Base-by-base conservation (phyloP, 257 asterid species). In the Solanum etuberosum region DNA sequence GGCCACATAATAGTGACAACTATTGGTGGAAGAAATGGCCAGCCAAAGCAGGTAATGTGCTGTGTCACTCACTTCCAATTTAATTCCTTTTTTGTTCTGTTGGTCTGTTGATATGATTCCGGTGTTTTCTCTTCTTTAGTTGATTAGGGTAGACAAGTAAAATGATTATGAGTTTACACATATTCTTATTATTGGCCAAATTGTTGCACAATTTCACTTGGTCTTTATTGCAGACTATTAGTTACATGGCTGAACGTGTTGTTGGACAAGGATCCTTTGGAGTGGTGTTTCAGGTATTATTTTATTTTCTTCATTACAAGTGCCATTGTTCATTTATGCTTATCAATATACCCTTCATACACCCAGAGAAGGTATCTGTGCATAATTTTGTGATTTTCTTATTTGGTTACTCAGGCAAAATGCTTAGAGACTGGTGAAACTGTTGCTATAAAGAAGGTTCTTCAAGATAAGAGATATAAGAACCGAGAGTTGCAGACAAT, bases 261-360 rank as follows among this genome's bases (percentile, higher is more conserved):
- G 98, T 96, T 70, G 98, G 98, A 65, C 98, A 94, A 65, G 98
- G 98, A 86, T 96, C 98, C 61, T 96, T 96, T 91, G 98, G 98
- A 88, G 96, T 96, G 27, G 98, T 96, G 51, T 96, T 96, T 89
- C 98, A 94, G 94, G 99, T 96, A 86, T 88, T 89, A 73, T 82
- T 15, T 86, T 86, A 48, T 63, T 42, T 76, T 89, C 40, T 48
- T 88, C 82, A 85, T 87, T 72, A 20, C 85, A 85, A 23, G 38
- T 51, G 83, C 27, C 61, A 71, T 70, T 38, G 57, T 32, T 32
- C 27, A 27, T 37, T 37, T 34, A 80, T 72, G 84, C 72, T 57
- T 37, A 21, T 76, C 54, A 46, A 27, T 16, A 43, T 37, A 48
- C 48, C 35, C 72, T 83, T 2, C 46, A 9, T 83, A 37, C 32